phyloP scores from a whole-genome alignment of 139 green algal species.

The Haematococcus lacustris region DNA sequence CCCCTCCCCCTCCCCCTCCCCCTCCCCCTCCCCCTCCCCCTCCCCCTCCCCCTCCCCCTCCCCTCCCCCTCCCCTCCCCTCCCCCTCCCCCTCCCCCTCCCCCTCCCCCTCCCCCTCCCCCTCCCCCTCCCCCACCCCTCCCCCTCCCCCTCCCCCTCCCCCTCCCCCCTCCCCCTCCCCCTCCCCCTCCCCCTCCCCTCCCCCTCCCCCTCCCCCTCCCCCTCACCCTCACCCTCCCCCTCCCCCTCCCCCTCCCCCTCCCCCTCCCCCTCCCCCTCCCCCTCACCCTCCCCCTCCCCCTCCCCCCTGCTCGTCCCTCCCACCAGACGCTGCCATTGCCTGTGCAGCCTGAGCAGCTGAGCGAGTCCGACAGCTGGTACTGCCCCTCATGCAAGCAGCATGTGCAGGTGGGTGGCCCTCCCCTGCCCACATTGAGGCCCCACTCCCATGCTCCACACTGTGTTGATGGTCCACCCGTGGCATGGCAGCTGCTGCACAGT shows the following conservation, averaged over 20 bases:
- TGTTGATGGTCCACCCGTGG: neutral
- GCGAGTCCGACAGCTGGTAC: slow-evolving; percentile 72
- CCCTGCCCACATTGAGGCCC: too few species aligned
- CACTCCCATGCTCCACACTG: too few species aligned
- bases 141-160: too few species aligned
- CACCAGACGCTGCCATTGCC: too few species aligned
- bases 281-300: too few species aligned
- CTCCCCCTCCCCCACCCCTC: too few species aligned
- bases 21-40: too few species aligned
- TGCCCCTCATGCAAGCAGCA: slow-evolving; percentile 82
- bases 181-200: neutral
- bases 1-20: neutral
- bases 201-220: neutral
- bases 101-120: too few species aligned
- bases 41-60: neutral
- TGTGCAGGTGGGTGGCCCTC: slow-evolving; percentile 41
- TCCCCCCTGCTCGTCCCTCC: too few species aligned
- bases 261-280: too few species aligned
- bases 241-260: too few species aligned
- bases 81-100: neutral
- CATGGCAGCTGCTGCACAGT: neutral
- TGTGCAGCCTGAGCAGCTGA: slow-evolving; percentile 62
- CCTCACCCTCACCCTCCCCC: neutral
- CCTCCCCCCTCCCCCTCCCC: too few species aligned
- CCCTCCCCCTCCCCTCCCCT: neutral